phyloP scores from a whole-genome alignment of 371 early-diverging fungal genomes.

The Mucor piriformis region DNA sequence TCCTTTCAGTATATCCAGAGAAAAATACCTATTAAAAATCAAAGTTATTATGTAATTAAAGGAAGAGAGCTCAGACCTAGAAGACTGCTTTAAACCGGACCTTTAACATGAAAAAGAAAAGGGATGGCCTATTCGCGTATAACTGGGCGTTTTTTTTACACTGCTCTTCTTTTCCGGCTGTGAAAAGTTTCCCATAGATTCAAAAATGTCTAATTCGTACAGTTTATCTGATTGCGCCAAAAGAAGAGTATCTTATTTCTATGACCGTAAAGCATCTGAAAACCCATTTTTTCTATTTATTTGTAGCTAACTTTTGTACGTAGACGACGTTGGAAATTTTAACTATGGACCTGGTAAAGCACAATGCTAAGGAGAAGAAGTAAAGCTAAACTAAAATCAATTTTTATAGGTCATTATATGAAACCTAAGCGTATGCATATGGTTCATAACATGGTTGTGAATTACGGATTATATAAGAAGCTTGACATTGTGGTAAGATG shows the following conservation, averaged over 20 bases:
- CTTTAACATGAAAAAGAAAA: no score
- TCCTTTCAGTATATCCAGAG: no score
- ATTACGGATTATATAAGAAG: constrained; percentile 95
- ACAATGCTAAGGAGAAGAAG: not conserved
- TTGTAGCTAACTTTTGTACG: not conserved
- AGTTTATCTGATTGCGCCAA: constrained; percentile 56
- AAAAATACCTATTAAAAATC: no score
- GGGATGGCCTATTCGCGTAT: no score
- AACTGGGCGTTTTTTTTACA: no score
- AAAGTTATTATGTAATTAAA: no score
- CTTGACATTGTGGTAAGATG: constrained; percentile 85
- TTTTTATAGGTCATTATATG: constrained; percentile 90
- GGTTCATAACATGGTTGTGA: constrained; percentile 96
- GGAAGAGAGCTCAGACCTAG: no score
- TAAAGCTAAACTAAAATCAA: not conserved
- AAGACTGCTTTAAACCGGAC: no score
- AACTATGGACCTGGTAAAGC: constrained; percentile 80
- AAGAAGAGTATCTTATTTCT: constrained; percentile 78
- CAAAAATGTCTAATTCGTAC: constrained; percentile 51
- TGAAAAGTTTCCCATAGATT: no score
- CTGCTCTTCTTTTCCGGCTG: no score
- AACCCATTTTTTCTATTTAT: not conserved
- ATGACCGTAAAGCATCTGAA: constrained; percentile 60
- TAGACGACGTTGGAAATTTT: constrained; percentile 87
- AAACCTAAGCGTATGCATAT: constrained; percentile 99